Base-by-base conservation (phyloP, 2,329 filamentous ascomycete genomes). In the Aspergillus proliferans region DNA sequence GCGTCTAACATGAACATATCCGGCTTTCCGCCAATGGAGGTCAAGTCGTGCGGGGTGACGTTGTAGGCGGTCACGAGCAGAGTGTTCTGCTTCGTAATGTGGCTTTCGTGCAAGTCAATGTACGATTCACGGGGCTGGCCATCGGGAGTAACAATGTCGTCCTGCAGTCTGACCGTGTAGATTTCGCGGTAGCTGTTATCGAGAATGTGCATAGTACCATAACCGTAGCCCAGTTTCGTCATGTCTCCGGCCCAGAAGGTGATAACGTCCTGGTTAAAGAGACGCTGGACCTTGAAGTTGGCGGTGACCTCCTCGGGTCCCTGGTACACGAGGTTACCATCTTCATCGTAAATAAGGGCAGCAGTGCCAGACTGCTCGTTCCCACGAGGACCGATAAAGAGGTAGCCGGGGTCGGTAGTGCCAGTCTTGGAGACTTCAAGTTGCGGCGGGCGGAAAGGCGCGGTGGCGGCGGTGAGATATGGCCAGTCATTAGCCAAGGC, bases 161-260 rank as follows among this genome's bases (percentile, higher is more conserved):
- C 61, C 40, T 51, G 43, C 34, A 67, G 54, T 12, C 45, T 62
- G 39, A 68, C 58, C 7, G 59, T 66, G 49, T 66, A 57, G 52
- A 66, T 67, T 48, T 65, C 62, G 3, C 52, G 56, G 48, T 69
- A 68, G 21, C 59, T 66, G 24, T 60, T 57, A 50, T 68, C 64
- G 14, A 68, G 62, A 43, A 68, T 61, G 19, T 65, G 62, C 3
- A 64, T 58, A 3, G 54, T 51, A 19, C 63, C 65, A 47, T 63
- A 65, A 7, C 63, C 63, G 24, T 57, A 65, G 1, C 62, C 63
- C 45, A 64, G 41, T 4, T 55, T 47, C 22, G 55, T 57, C 51
- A 61, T 58, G 18, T 63, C 45, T 0, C 66, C 67, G 19, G 62
- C 59, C 66, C 66, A 70, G 53, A 66, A 71, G 18, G 64, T 69